phyloP scores from a whole-genome alignment of 805 yeast genomes.

The Saturnispora kantuleensis region DNA sequence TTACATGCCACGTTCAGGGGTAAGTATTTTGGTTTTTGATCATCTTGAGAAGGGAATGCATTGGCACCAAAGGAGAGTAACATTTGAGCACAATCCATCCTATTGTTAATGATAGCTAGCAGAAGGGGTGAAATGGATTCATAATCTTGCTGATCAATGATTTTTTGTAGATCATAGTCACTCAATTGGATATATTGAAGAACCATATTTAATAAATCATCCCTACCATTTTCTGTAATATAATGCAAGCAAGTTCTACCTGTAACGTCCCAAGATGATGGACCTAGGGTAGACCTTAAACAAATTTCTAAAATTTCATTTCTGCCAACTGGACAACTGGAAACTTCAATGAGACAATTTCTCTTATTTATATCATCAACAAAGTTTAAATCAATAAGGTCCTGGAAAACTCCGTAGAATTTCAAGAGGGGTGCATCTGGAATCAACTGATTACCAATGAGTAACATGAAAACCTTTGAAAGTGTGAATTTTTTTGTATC shows the following conservation, averaged over 20 bases:
- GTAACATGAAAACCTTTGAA: conserved; percentile 63
- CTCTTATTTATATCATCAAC: conserved; percentile 67
- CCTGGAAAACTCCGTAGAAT: conserved; percentile 38
- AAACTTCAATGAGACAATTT: conserved; percentile 66
- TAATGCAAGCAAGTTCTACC: conserved; percentile 84
- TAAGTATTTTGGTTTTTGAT: conserved; percentile 51
- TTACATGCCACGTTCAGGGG: conserved; percentile 85
- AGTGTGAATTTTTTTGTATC: conserved; percentile 36
- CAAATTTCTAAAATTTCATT: conserved; percentile 21
- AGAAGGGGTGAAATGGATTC: conserved; percentile 77
- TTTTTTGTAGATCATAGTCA: conserved; percentile 14
- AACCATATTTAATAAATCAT: conserved; percentile 30
- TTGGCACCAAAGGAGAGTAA: conserved; percentile 41
- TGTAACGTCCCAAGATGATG: conserved; percentile 43
- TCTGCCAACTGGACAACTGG: conserved; percentile 23
- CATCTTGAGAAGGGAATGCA: conserved; percentile 38
- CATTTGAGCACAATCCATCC: conserved; percentile 42
- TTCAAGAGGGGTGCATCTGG: conserved; percentile 50
- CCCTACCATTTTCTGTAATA: conserved; percentile 55
- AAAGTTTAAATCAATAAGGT: conserved; percentile 49
- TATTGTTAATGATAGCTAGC: conserved; percentile 63
- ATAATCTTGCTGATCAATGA: conserved; percentile 48
- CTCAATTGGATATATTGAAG: conserved; percentile 14
- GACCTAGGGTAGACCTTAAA: conserved; percentile 18
- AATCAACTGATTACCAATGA: conserved; percentile 56